Evolutionary conservation across 1,139 yeast genomes (phyloP), one percentile per base, ranked within the genome.

Genomic region (Lodderomyces oxycetoniae): DNA sequence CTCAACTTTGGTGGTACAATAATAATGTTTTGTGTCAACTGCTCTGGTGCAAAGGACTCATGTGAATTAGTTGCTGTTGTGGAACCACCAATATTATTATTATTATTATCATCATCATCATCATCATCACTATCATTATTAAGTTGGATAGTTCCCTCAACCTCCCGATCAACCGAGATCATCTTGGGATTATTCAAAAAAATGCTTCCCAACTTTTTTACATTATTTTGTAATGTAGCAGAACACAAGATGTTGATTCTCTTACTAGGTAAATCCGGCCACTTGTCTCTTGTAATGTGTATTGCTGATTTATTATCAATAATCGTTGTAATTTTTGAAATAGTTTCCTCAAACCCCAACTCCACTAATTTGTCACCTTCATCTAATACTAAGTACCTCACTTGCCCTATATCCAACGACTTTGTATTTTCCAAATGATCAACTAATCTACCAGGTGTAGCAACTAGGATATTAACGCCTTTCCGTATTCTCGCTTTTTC

Each of bases 341-440:
- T 79, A 1, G 96, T 85, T 53, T 91, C 96, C 57, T 91, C 96
- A 52, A 91, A 91, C 1, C 98, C 98, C 39, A 91, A 68, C 50
- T 91, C 98, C 74, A 91, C 86, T 49, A 91, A 70, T 46, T 89
- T 75, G 60, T 91, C 98, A 55, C 97, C 98, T 67, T 91, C 98
- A 61, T 91, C 98, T 43, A 91, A 59, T 12, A 91, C 79, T 20
- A 89, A 72, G 74, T 88, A 91, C 48, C 96, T 67, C 31, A 89
- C 69, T 38, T 85, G 78, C 5, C 84, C 67, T 20, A 85, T 60
- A 44, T 87, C 80, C 40, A 88, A 71, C 15, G 81, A 75, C 17
- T 53, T 43, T 0, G 98, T 91, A 54, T 88, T 85, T 43, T 87
- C 95, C 46, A 91, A 77, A 63, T 91, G 98, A 56, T 91, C 98